Conservation (phyloP, 2,329 filamentous ascomycete genomes). For the Calonectria pteridis region DNA sequence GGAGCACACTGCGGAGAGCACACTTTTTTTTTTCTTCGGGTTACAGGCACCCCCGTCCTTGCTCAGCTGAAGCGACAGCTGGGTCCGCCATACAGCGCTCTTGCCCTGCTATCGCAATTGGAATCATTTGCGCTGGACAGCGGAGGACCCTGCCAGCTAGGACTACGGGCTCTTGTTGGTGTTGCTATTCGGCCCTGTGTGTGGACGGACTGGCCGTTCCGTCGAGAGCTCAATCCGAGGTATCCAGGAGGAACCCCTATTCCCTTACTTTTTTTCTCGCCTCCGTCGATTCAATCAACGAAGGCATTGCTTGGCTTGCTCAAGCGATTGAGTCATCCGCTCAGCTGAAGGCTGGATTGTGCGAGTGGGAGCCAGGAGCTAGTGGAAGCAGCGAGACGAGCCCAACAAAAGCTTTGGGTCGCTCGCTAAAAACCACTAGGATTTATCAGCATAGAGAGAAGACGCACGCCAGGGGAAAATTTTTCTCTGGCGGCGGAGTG, state of each 20-base stretch:
- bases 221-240: slow-evolving; percentile 14
- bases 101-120: slow-evolving; percentile 21
- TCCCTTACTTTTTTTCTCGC: not conserved
- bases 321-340: slow-evolving; percentile 38
- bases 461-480: slow-evolving; percentile 25
- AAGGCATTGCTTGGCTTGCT: slow-evolving; percentile 29
- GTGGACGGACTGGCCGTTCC: slow-evolving; percentile 29
- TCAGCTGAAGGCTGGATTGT: slow-evolving; percentile 35
- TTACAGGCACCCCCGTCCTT: slow-evolving; percentile 37
- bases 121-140: slow-evolving; percentile 7
- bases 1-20: slow-evolving; percentile 26
- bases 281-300: slow-evolving; percentile 15
- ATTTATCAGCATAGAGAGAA: slow-evolving; percentile 34
- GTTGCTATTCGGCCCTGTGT: slow-evolving; percentile 32
- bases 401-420: slow-evolving; percentile 38
- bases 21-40: not conserved
- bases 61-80: slow-evolving; percentile 38
- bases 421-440: slow-evolving; percentile 27
- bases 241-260: slow-evolving; percentile 6
- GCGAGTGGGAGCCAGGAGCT: slow-evolving; percentile 17
- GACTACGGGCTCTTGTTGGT: slow-evolving; percentile 26
- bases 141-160: slow-evolving; percentile 6
- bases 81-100: slow-evolving; percentile 22
- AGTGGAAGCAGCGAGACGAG: slow-evolving; percentile 33
- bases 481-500: slow-evolving; percentile 13